Evolutionary conservation across 345 rosid genomes (phyloP).

Genomic region (Dipteronia sinensis): DNA sequence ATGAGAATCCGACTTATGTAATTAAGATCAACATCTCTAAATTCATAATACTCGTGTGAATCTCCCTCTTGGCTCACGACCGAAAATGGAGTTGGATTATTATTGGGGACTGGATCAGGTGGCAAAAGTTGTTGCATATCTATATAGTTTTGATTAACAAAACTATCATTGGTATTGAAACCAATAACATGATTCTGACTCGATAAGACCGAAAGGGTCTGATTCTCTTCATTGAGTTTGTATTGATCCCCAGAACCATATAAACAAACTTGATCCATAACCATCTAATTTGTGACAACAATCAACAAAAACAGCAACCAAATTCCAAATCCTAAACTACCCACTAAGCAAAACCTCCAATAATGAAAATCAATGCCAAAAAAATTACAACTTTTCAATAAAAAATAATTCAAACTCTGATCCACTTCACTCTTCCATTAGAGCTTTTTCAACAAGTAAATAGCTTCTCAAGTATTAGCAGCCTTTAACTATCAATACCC

Average conservation of each 20-base stretch:
- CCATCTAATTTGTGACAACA: slow-evolving; percentile 18
- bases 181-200: slow-evolving; percentile 22
- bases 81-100: neutral
- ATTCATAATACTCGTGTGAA: slow-evolving; percentile 48
- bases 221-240: slow-evolving; percentile 31
- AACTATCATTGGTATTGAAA: slow-evolving; percentile 9
- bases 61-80: slow-evolving; percentile 28
- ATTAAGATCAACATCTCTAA: slow-evolving; percentile 56
- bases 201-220: slow-evolving; percentile 11
- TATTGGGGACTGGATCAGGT: slow-evolving; percentile 9
- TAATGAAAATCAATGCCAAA: neutral
- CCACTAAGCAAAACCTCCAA: neutral
- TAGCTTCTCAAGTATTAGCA: slow-evolving; percentile 14
- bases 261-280: slow-evolving; percentile 43
- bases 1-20: slow-evolving; percentile 58
- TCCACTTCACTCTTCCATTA: neutral
- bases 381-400: neutral
- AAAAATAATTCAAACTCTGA: slow-evolving; percentile 13
- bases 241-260: slow-evolving; percentile 31
- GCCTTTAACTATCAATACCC: slow-evolving; percentile 12
- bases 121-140: slow-evolving; percentile 23
- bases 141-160: slow-evolving; percentile 15
- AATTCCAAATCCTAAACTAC: slow-evolving; percentile 2
- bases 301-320: neutral
- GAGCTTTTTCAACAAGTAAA: neutral